Percentiles rank a stretch among this genome's conserved stretches.
phyloP scores from a whole-genome alignment of 163 green algal species.

The Prototheca cutis region DNA sequence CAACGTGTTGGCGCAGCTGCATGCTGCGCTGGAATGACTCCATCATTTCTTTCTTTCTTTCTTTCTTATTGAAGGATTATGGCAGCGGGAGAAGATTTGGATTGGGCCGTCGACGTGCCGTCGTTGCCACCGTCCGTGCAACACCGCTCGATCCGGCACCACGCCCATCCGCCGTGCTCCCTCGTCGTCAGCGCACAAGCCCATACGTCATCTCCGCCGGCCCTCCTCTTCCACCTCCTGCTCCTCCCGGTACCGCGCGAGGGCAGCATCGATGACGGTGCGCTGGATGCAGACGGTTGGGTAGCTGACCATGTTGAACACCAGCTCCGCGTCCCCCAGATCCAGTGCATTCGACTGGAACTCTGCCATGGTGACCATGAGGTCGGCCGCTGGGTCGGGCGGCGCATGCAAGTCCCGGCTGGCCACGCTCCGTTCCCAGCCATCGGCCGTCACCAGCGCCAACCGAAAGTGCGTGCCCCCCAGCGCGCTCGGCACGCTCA shows the following conservation, averaged over 20 bases:
- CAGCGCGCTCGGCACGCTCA: slow-evolving; percentile 44
- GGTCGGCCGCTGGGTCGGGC: slow-evolving; percentile 17
- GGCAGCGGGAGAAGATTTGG: no score
- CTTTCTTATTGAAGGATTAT: no score
- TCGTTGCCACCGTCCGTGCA: no score
- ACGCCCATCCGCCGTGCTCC: no score
- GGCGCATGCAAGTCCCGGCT: slow-evolving; percentile 23
- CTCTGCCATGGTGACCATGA: slow-evolving; percentile 45
- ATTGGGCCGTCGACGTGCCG: no score
- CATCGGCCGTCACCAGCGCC: slow-evolving; percentile 26
- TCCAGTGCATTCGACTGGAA: slow-evolving; percentile 27
- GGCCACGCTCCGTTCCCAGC: slow-evolving; percentile 48
- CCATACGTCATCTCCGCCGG: no score
- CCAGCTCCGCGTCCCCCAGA: slow-evolving; percentile 5
- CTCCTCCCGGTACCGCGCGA: background rate
- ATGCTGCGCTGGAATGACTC: no score
- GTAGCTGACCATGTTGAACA: slow-evolving; percentile 26
- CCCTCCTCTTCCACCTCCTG: no score
- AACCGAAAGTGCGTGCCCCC: slow-evolving; percentile 47
- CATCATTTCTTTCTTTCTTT: no score
- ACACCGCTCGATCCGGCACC: no score
- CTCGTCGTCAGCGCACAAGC: no score
- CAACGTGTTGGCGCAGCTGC: no score
- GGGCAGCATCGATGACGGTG: slow-evolving; percentile 18
- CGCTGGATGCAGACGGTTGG: slow-evolving; percentile 23